Conservation (phyloP, 78 protist species). For the Dictyostelium firmibasis region DNA sequence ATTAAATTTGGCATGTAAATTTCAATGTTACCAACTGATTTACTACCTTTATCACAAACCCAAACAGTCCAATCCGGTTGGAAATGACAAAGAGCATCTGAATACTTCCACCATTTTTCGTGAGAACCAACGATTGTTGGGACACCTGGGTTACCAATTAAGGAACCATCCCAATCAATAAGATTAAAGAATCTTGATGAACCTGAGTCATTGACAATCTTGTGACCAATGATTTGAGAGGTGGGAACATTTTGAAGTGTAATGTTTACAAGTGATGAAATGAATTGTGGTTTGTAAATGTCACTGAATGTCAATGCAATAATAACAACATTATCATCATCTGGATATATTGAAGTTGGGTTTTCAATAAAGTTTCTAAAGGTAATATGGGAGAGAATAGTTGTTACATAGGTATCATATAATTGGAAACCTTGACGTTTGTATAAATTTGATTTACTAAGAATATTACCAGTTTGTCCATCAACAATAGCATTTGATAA, state of each 20-base stretch:
- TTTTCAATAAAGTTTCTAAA: slow-evolving; percentile 33
- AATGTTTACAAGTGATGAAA: slow-evolving; percentile 5
- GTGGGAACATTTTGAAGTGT: slow-evolving; percentile 1
- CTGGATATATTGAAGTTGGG: neutral
- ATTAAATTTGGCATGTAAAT: neutral
- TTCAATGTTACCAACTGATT: slow-evolving; percentile 23
- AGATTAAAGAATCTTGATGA: slow-evolving; percentile 48
- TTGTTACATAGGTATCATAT: slow-evolving; percentile 75
- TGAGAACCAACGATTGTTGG: slow-evolving; percentile 19
- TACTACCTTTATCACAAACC: slow-evolving; percentile 6
- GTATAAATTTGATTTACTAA: too few species aligned
- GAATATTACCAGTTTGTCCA: slow-evolving; percentile 26
- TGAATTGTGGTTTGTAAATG: slow-evolving; percentile 75
- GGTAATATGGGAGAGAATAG: slow-evolving; percentile 53
- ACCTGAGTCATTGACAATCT: slow-evolving; percentile 26
- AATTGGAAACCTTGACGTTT: slow-evolving; percentile 90
- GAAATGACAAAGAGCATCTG: too few species aligned
- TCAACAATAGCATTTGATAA: slow-evolving; percentile 38
- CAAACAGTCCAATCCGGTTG: slow-evolving; percentile 16
- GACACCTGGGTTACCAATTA: neutral
- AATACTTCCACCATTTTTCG: slow-evolving; percentile 78
- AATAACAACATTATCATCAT: slow-evolving; percentile 37
- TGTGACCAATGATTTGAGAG: slow-evolving; percentile 26
- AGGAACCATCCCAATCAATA: slow-evolving; percentile 70
- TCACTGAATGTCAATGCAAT: slow-evolving; percentile 77